phyloP scores from a whole-genome alignment of 2,329 filamentous ascomycete species.

The Botrytis porri region DNA sequence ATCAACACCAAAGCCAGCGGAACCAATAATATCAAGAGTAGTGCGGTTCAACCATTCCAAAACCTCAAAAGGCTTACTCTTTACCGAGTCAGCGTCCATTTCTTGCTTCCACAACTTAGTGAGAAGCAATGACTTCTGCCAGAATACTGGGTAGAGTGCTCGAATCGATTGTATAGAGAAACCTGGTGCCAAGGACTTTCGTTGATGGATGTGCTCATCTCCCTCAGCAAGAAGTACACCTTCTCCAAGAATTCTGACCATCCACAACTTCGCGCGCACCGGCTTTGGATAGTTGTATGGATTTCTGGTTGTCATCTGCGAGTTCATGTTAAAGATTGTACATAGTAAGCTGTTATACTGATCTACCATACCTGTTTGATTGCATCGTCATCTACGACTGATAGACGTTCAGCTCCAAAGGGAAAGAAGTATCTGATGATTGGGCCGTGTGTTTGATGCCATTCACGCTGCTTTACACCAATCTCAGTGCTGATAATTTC shows the following conservation, averaged over 20 bases:
- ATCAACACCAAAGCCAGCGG: conserved; percentile 66
- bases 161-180: conserved; percentile 82
- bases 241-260: conserved; percentile 63
- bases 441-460: conserved; percentile 43
- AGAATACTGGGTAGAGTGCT: conserved; percentile 65
- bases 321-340: not conserved
- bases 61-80: conserved; percentile 35
- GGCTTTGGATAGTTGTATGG: conserved; percentile 51
- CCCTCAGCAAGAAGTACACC: conserved; percentile 81
- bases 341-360: too few species aligned
- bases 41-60: conserved; percentile 59
- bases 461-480: conserved; percentile 43
- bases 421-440: conserved; percentile 48
- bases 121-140: conserved; percentile 45
- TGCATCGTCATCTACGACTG: conserved; percentile 45
- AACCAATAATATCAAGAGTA: conserved; percentile 71
- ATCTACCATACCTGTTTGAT: conserved; percentile 35
- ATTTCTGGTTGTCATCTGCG: conserved; percentile 47
- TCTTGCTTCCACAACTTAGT: conserved; percentile 46
- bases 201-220: conserved; percentile 47
- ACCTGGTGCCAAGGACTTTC: conserved; percentile 73
- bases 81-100: conserved; percentile 46
- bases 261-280: conserved; percentile 47
- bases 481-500: conserved; percentile 44
- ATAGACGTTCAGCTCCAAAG: conserved; percentile 45